Conservation (phyloP, 2,329 filamentous ascomycete genomes). For the Sphaceloma murrayae region DNA sequence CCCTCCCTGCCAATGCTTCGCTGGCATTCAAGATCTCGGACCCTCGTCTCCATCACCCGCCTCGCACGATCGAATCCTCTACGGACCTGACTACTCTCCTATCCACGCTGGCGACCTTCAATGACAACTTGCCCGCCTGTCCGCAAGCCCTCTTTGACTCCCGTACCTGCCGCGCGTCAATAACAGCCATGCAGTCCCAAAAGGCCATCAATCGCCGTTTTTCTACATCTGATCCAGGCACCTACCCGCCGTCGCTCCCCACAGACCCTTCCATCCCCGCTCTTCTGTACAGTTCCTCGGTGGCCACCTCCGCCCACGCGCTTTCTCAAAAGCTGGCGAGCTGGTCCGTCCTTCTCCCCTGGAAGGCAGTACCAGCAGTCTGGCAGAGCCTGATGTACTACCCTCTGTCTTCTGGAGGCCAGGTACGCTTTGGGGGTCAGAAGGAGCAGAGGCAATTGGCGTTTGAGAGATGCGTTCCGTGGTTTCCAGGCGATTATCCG, state of each 20-base stretch:
- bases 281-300: constrained; percentile 49
- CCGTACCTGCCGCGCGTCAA: constrained; percentile 53
- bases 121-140: constrained; percentile 36
- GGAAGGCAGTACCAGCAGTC: constrained; percentile 75
- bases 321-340: constrained; percentile 45
- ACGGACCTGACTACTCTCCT: constrained; percentile 39
- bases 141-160: constrained; percentile 54
- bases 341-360: constrained; percentile 80
- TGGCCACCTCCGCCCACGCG: constrained; percentile 20
- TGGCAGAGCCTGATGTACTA: constrained; percentile 84
- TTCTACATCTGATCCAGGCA: constrained; percentile 52
- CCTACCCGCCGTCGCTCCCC: constrained; percentile 46
- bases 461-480: constrained; percentile 68
- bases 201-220: constrained; percentile 73
- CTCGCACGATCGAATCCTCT: constrained; percentile 41
- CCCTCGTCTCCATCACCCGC: constrained; percentile 70
- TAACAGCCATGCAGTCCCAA: constrained; percentile 59
- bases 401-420: constrained; percentile 68
- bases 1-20: constrained; percentile 59
- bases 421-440: constrained; percentile 72
- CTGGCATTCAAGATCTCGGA: constrained; percentile 67
- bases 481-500: constrained; percentile 79
- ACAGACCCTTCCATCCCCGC: constrained; percentile 71
- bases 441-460: constrained; percentile 68
- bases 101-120: constrained; percentile 55